Evolutionary conservation across 345 rosid genomes (phyloP).

Genomic region (Aquilaria sinensis): DNA sequence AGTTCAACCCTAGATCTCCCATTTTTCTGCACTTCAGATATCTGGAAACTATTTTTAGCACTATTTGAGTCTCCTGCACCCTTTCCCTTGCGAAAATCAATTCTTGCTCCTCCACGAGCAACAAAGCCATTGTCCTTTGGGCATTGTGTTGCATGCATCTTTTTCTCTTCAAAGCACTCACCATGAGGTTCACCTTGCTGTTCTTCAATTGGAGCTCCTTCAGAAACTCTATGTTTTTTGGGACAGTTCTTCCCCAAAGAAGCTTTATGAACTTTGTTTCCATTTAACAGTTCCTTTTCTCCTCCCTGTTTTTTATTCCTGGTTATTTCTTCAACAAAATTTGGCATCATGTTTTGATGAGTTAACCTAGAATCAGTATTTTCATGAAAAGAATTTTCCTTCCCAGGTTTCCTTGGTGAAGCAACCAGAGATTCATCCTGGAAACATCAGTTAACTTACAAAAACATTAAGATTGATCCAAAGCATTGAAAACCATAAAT

Average conservation of each 20-base stretch:
- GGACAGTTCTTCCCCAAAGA: constrained; percentile 13
- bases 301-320: constrained; percentile 36
- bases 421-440: constrained; percentile 26
- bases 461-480: not conserved
- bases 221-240: constrained; percentile 18
- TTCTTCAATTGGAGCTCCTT: constrained; percentile 15
- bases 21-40: constrained; percentile 9
- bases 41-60: constrained; percentile 2
- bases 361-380: constrained; percentile 21
- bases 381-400: constrained; percentile 49
- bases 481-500: constrained; percentile 5
- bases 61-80: not conserved
- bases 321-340: constrained; percentile 20
- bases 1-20: not conserved
- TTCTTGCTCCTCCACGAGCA: not conserved
- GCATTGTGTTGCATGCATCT: not conserved
- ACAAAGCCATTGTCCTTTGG: not conserved
- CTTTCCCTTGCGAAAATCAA: constrained; percentile 2
- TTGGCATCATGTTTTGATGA: constrained; percentile 9
- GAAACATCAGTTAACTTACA: constrained; percentile 12
- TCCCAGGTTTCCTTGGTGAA: constrained; percentile 36
- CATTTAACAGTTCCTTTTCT: constrained; percentile 30
- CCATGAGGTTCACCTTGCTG: constrained; percentile 10
- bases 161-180: not conserved
- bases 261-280: constrained; percentile 17